Base-by-base conservation (phyloP, 2,329 filamentous ascomycete species). In the Sarocladium kiliense region DNA sequence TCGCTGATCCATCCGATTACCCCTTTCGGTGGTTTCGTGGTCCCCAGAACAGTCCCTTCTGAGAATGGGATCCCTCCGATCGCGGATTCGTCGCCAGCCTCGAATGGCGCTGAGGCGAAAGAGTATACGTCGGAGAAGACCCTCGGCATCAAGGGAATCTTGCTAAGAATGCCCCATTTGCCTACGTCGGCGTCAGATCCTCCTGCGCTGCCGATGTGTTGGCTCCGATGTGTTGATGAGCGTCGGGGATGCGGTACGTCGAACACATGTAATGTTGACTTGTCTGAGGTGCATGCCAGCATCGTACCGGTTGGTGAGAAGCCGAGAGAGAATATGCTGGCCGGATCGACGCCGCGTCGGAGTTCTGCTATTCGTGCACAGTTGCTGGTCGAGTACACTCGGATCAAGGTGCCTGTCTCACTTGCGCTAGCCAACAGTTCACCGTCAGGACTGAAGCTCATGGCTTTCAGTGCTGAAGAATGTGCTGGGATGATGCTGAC, bases 401-500 rank as follows among this genome's bases (percentile, higher is more conserved):
- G 88, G 62, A 97, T 84, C 23, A 99, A 76, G 1, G 94, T 99
- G 32, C 94, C 94, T 61, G 82, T 89, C 70, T 96, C 89, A 68
- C 92, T 96, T 11, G 93, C 93, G 1, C 91, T 97, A 14, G 92
- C 94, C 27, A 97, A 75, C 16, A 95, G 72, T 50, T 90, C 82
- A 2, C 89, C 91, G 65, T 96, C 89, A 0, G 79, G 79, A 62
- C 90, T 96, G 34, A 99, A 74, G 11, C 86, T 82, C 60, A 99
- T 78, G 41, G 91, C 91, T 58, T 88, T 83, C 18, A 99, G 75
- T 0, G 88, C 78, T 1, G 88, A 87, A 3, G 87, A 86, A 68
- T 99, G 94, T 2, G 93, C 94, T 1, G 91, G 91, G 57, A 97
- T 91, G 68, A 99, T 96, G 73, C 88, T 95, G 60, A 97, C 90